Conservation (phyloP, 768 basidiomycete species). For the Hebeloma cylindrosporum region DNA sequence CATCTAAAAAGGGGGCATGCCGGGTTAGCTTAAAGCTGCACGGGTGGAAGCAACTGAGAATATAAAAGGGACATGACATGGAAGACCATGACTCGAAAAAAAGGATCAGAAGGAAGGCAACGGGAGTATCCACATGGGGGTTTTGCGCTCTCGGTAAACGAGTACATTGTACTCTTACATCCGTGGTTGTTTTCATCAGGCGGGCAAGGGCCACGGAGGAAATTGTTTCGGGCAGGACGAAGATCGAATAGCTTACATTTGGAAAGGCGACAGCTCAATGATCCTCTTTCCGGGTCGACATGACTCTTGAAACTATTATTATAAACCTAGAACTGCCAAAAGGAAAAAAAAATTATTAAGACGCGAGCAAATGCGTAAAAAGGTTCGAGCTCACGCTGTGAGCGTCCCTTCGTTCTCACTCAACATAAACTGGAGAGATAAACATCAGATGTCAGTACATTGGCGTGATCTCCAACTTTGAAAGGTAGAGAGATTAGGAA, state of each 20-base stretch:
- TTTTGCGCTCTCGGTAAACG: constrained; percentile 31
- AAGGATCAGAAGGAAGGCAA: constrained; percentile 64
- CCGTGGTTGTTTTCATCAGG: constrained; percentile 28
- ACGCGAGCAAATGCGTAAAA: background rate
- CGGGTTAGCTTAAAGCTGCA: too few relatives aligned
- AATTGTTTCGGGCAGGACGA: constrained; percentile 1
- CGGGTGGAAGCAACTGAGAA: too few relatives aligned
- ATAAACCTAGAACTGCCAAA: background rate
- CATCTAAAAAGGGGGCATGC: too few relatives aligned
- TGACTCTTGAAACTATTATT: too few relatives aligned
- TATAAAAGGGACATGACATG: too few relatives aligned
- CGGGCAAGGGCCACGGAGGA: constrained; percentile 1
- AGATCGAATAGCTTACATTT: constrained; percentile 8
- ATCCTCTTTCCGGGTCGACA: background rate
- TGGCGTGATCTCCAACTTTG: constrained; percentile 3
- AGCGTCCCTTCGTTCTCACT: background rate
- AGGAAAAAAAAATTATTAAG: background rate
- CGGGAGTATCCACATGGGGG: constrained; percentile 58
- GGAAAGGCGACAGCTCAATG: constrained; percentile 9
- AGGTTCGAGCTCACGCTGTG: background rate
- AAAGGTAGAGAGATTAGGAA: constrained; percentile 10
- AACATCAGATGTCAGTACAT: constrained; percentile 11
- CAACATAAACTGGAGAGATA: constrained; percentile 2
- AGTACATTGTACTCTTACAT: constrained; percentile 27
- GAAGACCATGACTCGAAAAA: too few relatives aligned